phyloP scores from a whole-genome alignment of 805 yeast genomes.

The Ogataea siamensis region DNA sequence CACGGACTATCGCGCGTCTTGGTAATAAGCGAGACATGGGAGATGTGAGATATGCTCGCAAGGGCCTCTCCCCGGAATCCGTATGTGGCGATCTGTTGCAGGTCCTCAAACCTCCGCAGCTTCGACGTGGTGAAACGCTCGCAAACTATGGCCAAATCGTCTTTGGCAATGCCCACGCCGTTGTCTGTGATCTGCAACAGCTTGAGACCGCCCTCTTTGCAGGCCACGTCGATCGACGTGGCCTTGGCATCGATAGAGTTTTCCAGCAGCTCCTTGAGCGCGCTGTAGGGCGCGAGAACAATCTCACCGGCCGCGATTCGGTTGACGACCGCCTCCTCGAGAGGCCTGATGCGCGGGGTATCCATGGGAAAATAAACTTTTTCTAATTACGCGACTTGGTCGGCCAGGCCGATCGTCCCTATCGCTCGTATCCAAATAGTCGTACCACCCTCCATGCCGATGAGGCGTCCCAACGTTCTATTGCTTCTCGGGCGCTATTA shows the following conservation, averaged over 20 bases:
- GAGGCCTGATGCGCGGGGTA: conserved; percentile 29
- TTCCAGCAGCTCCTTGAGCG: conserved; percentile 88
- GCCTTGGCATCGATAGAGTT: conserved; percentile 88
- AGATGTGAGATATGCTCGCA: conserved; percentile 88
- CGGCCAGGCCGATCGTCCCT: conserved; percentile 1
- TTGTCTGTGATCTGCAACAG: conserved; percentile 85
- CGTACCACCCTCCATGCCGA: conserved; percentile 7
- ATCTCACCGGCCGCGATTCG: conserved; percentile 97
- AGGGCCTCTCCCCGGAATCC: conserved; percentile 98
- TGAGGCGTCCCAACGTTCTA: neutral
- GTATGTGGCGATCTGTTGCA: conserved; percentile 67
- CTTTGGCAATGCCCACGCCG: conserved; percentile 75
- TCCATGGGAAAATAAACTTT: neutral
- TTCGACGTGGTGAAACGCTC: conserved; percentile 93
- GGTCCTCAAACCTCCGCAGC: conserved; percentile 69
- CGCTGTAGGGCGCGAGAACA: conserved; percentile 90
- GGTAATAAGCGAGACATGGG: conserved; percentile 78
- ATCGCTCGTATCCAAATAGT: too few relatives aligned
- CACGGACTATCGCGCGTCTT: conserved; percentile 57
- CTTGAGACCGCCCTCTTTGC: conserved; percentile 92
- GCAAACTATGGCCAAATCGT: conserved; percentile 78
- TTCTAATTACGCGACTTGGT: conserved; percentile 2
- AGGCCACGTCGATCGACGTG: conserved; percentile 68
- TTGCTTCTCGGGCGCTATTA: neutral
- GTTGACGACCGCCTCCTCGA: conserved; percentile 75